Percentiles rank a stretch among this genome's conserved stretches.
Conservation (phyloP, 2,329 filamentous ascomycete genomes). For the Gliomastix tumulicola region DNA sequence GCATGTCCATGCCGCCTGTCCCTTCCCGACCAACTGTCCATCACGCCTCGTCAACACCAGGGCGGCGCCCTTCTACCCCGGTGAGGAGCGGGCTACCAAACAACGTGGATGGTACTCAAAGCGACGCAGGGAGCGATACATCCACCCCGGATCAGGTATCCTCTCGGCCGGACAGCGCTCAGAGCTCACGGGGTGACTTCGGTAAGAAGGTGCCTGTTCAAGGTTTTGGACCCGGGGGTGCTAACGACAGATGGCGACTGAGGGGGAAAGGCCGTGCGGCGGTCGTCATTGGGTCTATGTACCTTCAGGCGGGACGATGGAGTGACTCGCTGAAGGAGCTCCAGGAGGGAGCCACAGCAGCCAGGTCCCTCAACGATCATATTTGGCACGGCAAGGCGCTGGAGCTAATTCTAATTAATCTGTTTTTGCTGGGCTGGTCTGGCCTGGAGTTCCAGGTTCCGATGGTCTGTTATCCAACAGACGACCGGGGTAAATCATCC, state of each 20-base stretch:
- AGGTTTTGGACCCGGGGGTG: conserved; percentile 65
- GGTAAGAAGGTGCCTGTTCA: conserved; percentile 55
- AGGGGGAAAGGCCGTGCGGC: conserved; percentile 75
- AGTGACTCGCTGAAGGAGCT: conserved; percentile 80
- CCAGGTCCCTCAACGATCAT: conserved; percentile 78
- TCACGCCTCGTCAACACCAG: conserved; percentile 37
- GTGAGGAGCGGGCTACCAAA: conserved; percentile 40
- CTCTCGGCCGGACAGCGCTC: conserved; percentile 28
- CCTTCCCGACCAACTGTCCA: conserved; percentile 35
- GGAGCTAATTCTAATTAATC: conserved; percentile 76
- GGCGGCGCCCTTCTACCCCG: conserved; percentile 44
- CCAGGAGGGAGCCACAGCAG: conserved; percentile 68
- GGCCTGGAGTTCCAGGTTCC: conserved; percentile 78
- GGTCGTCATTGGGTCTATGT: conserved; percentile 77
- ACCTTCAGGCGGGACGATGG: conserved; percentile 86
- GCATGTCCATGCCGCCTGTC: conserved; percentile 78
- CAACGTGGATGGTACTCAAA: conserved; percentile 39
- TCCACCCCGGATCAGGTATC: conserved; percentile 33
- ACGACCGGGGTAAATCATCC: conserved; percentile 30
- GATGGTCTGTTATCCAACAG: conserved; percentile 40
- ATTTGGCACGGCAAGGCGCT: conserved; percentile 97
- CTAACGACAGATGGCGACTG: conserved; percentile 70
- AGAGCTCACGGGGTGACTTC: conserved; percentile 40
- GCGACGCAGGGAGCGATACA: conserved; percentile 22
- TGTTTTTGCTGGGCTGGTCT: conserved; percentile 79